Evolutionary conservation across 1,284 basidiomycete genomes (phyloP).

Genomic region (Earliella scabrosa): DNA sequence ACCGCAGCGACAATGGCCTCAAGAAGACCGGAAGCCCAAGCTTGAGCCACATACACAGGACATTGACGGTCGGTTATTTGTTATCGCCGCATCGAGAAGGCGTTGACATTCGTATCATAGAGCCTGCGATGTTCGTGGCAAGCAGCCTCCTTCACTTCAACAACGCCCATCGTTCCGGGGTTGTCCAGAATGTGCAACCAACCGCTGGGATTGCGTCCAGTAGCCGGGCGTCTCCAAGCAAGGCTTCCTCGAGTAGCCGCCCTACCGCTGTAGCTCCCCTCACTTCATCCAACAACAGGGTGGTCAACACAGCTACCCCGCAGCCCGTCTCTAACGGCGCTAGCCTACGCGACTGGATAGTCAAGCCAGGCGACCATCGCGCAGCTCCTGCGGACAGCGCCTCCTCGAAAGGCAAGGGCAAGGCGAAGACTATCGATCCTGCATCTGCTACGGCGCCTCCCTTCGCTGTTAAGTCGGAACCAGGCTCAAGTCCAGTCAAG

Average conservation of each 20-base stretch:
- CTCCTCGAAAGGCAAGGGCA: constrained; percentile 7
- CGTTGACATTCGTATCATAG: neutral
- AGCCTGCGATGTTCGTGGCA: constrained; percentile 9
- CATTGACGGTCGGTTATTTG: neutral
- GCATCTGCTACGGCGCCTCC: neutral
- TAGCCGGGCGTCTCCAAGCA: neutral
- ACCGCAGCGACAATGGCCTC: neutral
- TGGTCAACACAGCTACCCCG: constrained; percentile 1
- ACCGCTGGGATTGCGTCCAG: neutral
- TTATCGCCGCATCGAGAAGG: too few relatives aligned
- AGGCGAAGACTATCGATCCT: neutral
- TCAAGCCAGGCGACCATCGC: neutral
- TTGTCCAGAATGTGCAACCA: neutral
- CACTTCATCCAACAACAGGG: constrained; percentile 7
- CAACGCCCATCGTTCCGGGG: neutral
- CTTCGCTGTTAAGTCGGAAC: neutral
- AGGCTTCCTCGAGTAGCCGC: neutral
- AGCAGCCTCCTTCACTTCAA: constrained; percentile 12
- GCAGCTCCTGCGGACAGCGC: neutral
- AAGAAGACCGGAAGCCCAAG: neutral
- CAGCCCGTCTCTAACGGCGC: neutral
- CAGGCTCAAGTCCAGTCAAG: neutral
- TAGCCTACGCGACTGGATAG: constrained; percentile 1
- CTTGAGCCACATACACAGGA: neutral
- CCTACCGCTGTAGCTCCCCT: constrained; percentile 3